Base-by-base conservation (phyloP, 495 filamentous ascomycete species). In the Aspergillus affinis region DNA sequence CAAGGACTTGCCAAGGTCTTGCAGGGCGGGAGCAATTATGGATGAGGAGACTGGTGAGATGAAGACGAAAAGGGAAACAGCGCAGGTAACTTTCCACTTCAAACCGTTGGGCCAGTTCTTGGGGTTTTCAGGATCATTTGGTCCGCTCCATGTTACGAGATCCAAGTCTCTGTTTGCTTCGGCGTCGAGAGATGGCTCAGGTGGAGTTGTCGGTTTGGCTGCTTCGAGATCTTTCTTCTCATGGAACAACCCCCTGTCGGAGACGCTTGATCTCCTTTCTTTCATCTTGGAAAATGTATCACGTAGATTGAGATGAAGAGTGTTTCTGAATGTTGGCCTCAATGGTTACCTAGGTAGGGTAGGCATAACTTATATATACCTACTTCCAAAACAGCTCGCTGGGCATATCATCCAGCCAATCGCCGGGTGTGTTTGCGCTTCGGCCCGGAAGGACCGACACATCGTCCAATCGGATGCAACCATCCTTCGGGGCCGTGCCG, bases 51-150 rank as follows among this genome's bases (percentile, higher is more conserved):
- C 27, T 7, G 57, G 57, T 0, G 27, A 46, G n/a, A 59, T 51
- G 2, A 59, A 46, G n/a, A 26, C 21, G 29, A 52, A 59, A 3
- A 29, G 8, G 15, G 57, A 59, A 3, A 59, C 21, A n/a, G 32
- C n/a, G 2, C 41, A n/a, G 8, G 48, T 51, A 12, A 2, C 9
- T 2, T 21, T n/a, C 57, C 57, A 59, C 19, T 59, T 59, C 20
- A n/a, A 20, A 18, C 48, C 18, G 8, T 26, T 20, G 17, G 32
- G 8, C 57, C 57, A 59, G n/a, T 52, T 52, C 13, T 45, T 19
- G 3, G 57, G 57, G n/a, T 59, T 53, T n/a, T 19, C 21, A 6
- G 49, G 57, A 27, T 59, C 57, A 26, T 58, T 6, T 10, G 55
- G 29, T 23, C 55, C 47, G 20, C 23, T 5, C 55, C 55, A 51